Evolutionary conservation across 2,329 filamentous ascomycete species (phyloP), one percentile per base, ranked within the genome.

Genomic region (Colletotrichum tanaceti): DNA sequence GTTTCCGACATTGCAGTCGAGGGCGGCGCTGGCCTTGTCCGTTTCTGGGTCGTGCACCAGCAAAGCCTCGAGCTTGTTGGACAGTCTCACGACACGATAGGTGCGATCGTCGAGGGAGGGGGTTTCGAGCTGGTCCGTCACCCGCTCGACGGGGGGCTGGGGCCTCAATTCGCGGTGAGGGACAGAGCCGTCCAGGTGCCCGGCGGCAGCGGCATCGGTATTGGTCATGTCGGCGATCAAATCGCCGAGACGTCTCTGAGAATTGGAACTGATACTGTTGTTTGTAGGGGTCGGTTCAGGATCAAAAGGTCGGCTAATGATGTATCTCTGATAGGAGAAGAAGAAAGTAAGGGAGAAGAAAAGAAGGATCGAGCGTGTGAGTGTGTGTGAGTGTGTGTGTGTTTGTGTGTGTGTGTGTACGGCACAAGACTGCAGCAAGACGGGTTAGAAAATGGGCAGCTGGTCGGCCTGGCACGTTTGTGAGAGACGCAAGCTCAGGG

Each of bases 1-100:
- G 80, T 93, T 97, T 70, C 96, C 96, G 43, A 98, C 95, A 79
- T 97, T 94, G 77, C 98, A 94, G 78, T 98, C 96, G 76, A 98
- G 89, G 58, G 95, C 92, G 11, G 95, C 96, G 75, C 94, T 97
- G 72, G 96, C 94, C 86, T 98, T 98, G 84, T 99, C 96, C 9
- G 96, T 97, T 71, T 97, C 91, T 1, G 93, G 88, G 81, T 99
- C 96, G 78, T 98, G 95, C 64, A 98, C 96, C 58, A 99, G 83
- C 20, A 99, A 85, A 9, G 90, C 95, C 83, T 99, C 95, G 18
- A 99, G 87, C 78, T 94, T 86, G 79, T 99, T 99, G 54, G 88
- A 83, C 61, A 99, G 85, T 61, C 89, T 88, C 73, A 98, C 90
- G 71, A 99, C 93, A 66, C 95, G 88, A 78, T 99, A 99, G 39